Base-by-base conservation (phyloP, 2,329 filamentous ascomycete genomes). In the Sporothrix globosa region DNA sequence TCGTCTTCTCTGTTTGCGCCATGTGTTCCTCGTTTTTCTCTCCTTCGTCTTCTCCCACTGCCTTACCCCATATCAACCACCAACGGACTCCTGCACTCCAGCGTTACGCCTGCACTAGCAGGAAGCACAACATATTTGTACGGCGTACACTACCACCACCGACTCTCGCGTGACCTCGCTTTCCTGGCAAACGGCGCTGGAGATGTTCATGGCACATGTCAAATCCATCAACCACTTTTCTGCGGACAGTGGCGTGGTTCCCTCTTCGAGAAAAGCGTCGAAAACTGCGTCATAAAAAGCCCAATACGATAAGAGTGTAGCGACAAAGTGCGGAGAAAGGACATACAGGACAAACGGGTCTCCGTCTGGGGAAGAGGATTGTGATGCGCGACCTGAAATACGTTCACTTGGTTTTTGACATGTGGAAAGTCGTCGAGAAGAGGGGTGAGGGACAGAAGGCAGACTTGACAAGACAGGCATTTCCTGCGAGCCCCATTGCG, bases 281-380 rank as follows among this genome's bases (percentile, higher is more conserved):
- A 27, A 19, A 19, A 6, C 3, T 1, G 44, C 34, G 5, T 34
- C 34, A 34, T 34, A 34, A 34, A 34, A 50, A 21, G 17, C 48
- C 50, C 50, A 24, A 27, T 53, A 53, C 34, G 34, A 34, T 34
- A 34, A 6, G 34, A 34, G 34, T 27, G 50, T 11, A 53, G 21
- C 19, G 17, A 21, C n/a, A 60, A 60, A 34, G 19, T 30, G n/a
- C 3, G 30, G 34, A 41, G 24, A 56, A 21, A 30, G 41, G 56
- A 41, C 56, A 60, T 60, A 34, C 56, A 44, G 34, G 56, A 61
- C 39, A 61, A 44, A 30, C 52, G 17, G n/a, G n/a, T 39, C 39
- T 21, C n/a, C 21, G 39, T 61, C 56, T 21, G 58, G 58, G 39
- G 39, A 63, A 63, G 5, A 7, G 34, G 34, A 34, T 34, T 34